These are phyloP conservation scores for Fusarium piperis DNA, from an alignment of 2,329 filamentous ascomycete genomes.

Conservation along the genomic window DNA sequence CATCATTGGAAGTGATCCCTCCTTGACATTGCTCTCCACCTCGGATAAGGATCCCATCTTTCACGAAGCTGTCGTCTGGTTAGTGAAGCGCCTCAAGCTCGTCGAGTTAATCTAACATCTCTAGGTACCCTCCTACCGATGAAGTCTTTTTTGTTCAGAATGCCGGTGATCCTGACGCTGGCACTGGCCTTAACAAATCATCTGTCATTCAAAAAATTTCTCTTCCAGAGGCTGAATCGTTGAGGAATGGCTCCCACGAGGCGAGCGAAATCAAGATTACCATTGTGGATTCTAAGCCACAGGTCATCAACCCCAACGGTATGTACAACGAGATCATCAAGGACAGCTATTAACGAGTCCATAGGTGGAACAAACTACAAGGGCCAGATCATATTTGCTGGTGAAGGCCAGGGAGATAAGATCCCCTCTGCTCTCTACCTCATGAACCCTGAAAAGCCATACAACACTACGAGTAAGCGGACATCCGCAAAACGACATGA, in stretches of 20 bases:
- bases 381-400: slow-evolving; percentile 59
- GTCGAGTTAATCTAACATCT: background rate
- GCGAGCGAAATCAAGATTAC: slow-evolving; percentile 52
- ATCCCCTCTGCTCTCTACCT: slow-evolving; percentile 38
- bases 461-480: slow-evolving; percentile 58
- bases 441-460: slow-evolving; percentile 51
- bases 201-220: slow-evolving; percentile 61
- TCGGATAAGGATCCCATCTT: slow-evolving; percentile 58
- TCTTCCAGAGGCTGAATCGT: slow-evolving; percentile 52
- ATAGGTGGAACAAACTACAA: slow-evolving; percentile 61
- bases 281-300: slow-evolving; percentile 53
- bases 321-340: background rate
- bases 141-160: slow-evolving; percentile 66
- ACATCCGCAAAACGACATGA: fast-evolving
- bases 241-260: slow-evolving; percentile 12
- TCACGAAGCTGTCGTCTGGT: slow-evolving; percentile 66
- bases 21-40: slow-evolving; percentile 59
- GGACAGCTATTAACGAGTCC: background rate
- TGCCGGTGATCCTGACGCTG: slow-evolving; percentile 56
- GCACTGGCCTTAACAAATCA: slow-evolving; percentile 62
- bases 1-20: slow-evolving; percentile 59
- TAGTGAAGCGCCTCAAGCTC: background rate
- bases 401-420: slow-evolving; percentile 59
- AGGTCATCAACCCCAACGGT: slow-evolving; percentile 63
- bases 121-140: slow-evolving; percentile 54